A percentile compares a stretch with the other conserved stretches of the same genome.
Evolutionary conservation across 148 eudicot species (phyloP).

Genomic region (Drosera capensis): DNA sequence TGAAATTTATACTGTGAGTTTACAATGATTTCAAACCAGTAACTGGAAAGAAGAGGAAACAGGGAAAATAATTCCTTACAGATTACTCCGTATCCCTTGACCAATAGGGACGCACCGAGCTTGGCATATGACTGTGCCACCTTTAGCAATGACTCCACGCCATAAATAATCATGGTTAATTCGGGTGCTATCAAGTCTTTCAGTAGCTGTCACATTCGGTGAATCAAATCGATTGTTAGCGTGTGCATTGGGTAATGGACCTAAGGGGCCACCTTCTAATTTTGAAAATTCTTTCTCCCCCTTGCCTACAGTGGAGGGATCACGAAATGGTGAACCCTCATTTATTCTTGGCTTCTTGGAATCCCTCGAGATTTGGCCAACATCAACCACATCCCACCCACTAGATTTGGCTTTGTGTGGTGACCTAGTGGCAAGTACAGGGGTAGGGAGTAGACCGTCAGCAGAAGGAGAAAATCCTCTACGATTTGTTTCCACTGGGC

Average conservation of each 20-base stretch:
- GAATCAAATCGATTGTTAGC: conserved; percentile 16
- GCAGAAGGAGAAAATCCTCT: conserved; percentile 51
- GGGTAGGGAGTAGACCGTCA: conserved; percentile 37
- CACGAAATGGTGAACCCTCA: conserved; percentile 18
- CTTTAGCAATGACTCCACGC: conserved; percentile 93
- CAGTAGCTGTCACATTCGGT: conserved; percentile 7
- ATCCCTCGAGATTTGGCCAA: conserved; percentile 54
- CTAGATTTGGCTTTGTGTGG: conserved; percentile 20
- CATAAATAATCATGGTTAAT: conserved; percentile 47
- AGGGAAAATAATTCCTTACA: conserved; percentile 41
- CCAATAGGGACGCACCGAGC: conserved; percentile 87
- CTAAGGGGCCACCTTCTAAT: conserved; percentile 22
- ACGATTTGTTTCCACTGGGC: conserved; percentile 30
- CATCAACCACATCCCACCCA: conserved; percentile 72
- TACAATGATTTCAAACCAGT: neutral
- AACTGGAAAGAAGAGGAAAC: neutral
- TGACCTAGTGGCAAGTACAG: conserved; percentile 25
- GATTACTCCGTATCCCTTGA: conserved; percentile 41
- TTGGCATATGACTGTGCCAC: conserved; percentile 72
- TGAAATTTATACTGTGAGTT: neutral
- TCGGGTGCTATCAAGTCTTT: conserved; percentile 21
- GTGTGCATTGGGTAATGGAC: conserved; percentile 12
- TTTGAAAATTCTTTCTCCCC: conserved; percentile 22
- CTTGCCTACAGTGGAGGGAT: conserved; percentile 15
- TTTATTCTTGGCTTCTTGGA: conserved; percentile 59